Evolutionary conservation across 495 filamentous ascomycete species (phyloP).

Genomic region (Xylaria intraflava): DNA sequence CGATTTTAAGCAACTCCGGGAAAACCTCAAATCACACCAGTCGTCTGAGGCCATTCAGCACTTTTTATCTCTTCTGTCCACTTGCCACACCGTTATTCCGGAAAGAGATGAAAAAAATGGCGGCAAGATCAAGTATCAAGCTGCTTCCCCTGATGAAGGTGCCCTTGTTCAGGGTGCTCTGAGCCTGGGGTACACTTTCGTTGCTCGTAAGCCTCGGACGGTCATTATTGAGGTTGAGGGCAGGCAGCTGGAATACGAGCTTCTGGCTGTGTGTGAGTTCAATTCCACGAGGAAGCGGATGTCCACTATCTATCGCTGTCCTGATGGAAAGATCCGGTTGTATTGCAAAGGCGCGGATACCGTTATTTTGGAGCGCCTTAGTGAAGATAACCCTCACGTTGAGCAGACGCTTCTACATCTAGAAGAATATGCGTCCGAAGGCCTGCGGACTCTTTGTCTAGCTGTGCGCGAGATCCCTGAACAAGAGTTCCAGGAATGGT

Average conservation of each 20-base stretch:
- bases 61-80: conserved; percentile 80
- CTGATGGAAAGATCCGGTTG: conserved; percentile 86
- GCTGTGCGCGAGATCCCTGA: conserved; percentile 93
- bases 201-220: conserved; percentile 77
- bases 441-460: conserved; percentile 88
- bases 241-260: conserved; percentile 72
- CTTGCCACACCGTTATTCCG: conserved; percentile 97
- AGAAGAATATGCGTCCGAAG: conserved; percentile 96
- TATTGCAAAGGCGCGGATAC: conserved; percentile 98
- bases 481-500: conserved; percentile 85
- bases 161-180: conserved; percentile 92
- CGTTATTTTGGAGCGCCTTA: conserved; percentile 82
- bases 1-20: conserved; percentile 70
- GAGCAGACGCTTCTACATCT: conserved; percentile 86
- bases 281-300: conserved; percentile 97
- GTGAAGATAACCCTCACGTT: conserved; percentile 71
- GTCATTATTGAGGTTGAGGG: conserved; percentile 74
- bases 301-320: conserved; percentile 94
- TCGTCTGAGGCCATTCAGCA: conserved; percentile 71
- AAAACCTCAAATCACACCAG: conserved; percentile 68
- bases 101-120: conserved; percentile 70
- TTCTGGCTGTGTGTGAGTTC: conserved; percentile 95
- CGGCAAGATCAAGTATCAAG: conserved; percentile 89
- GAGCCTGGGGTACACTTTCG: conserved; percentile 77
- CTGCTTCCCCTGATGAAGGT: conserved; percentile 94